These are phyloP conservation scores for Trichoderma sp. DNA, from an alignment of 2,329 filamentous ascomycete genomes.

Conservation along the genomic window DNA sequence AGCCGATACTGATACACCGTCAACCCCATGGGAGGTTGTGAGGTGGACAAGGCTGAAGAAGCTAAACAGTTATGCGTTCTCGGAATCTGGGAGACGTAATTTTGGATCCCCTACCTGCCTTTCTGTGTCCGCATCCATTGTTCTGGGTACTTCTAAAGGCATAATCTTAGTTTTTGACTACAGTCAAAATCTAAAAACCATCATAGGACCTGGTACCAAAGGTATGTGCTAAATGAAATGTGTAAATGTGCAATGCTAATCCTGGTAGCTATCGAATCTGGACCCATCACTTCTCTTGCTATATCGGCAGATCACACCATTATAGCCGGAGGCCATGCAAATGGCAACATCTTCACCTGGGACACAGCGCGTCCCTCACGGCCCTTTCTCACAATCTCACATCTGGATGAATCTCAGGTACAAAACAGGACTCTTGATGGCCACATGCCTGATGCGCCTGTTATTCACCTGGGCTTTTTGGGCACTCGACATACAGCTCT, in stretches of 20 bases:
- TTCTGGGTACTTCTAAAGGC: conserved; percentile 89
- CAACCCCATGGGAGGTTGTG: conserved; percentile 93
- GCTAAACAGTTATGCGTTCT: conserved; percentile 84
- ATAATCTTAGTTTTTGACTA: conserved; percentile 96
- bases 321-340: conserved; percentile 83
- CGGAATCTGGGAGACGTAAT: conserved; percentile 85
- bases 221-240: conserved; percentile 45
- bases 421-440: conserved; percentile 72
- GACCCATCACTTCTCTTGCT: conserved; percentile 79
- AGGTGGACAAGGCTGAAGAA: conserved; percentile 93
- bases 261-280: conserved; percentile 76
- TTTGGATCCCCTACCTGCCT: conserved; percentile 91
- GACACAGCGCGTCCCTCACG: conserved; percentile 78
- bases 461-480: conserved; percentile 91
- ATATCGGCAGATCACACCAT: conserved; percentile 93
- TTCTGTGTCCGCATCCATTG: conserved; percentile 81
- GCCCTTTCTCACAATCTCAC: conserved; percentile 84
- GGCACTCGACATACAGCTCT: conserved; percentile 91
- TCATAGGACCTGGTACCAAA: conserved; percentile 91
- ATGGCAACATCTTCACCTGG: conserved; percentile 95
- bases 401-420: conserved; percentile 63
- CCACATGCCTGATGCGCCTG: conserved; percentile 71
- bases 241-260: conserved; percentile 29
- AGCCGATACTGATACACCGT: conserved; percentile 65
- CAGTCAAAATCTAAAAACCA: conserved; percentile 89